Evolutionary conservation across 768 basidiomycete species (phyloP), one percentile per base, ranked within the genome.

Genomic region (Leccinellum albellum): DNA sequence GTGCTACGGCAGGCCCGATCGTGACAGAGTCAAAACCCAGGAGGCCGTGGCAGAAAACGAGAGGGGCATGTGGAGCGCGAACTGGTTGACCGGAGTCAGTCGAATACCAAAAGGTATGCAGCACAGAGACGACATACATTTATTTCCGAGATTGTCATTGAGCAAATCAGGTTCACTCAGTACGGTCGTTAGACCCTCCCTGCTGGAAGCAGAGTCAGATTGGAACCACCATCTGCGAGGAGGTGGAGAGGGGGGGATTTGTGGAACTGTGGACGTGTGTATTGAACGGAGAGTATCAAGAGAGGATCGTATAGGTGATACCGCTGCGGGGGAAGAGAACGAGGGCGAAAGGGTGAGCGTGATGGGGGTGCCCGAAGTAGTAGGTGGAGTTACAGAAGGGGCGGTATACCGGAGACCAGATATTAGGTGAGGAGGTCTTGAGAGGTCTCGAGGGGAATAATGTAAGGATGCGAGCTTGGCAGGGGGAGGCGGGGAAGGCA

Each of bases 21-120:
- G 84, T 88, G 62, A 94, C 82, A 0, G 85, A 87, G 68, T 95
- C 92, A 61, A 94, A 95, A 1, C 93, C 92, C 8, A 98, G 80
- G 1, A 97, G 81, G 9, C 95, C 96, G 68, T 98, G 96, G 63
- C 96, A 98, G 73, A 98, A 98, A 1, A 98, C 88, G 46, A 98
- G 74, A 0, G 96, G 96, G 60, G 92, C 84, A 57, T 82, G 82
- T 0, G 95, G 88, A 1, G 91, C 78, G 5, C 82, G 81, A 67
- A 95, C 91, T 93, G 69, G 6, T 24, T 17, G 24, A 58, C 33
- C 5, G 32, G 26, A 24, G 50, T 61, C 20, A 54, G 40, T 12
- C 28, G 21, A 44, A 32, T 10, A 20, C 45, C 20, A 44, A 56
- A 60, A 55, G 47, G 26, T 20, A 28, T 44, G 21, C 40, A 28